Conservation (phyloP, 345 rosid genomes). For the Corymbia maculata region DNA sequence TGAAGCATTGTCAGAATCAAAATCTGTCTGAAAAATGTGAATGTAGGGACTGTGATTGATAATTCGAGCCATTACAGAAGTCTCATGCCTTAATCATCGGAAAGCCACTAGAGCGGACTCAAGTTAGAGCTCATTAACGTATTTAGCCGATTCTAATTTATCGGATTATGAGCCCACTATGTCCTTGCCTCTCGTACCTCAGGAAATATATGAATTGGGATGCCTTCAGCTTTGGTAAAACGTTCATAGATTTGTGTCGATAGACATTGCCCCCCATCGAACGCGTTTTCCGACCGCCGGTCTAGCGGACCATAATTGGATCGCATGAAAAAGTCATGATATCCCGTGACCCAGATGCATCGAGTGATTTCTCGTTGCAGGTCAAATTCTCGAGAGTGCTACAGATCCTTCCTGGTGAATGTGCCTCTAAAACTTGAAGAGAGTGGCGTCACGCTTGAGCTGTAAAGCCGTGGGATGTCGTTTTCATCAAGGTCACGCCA, state of each 20-base stretch:
- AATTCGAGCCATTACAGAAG: neutral
- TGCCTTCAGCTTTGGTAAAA: neutral
- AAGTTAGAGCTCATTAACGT: too few species aligned
- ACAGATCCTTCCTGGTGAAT: neutral
- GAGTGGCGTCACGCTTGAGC: neutral
- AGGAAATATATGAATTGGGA: neutral
- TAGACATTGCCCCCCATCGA: neutral
- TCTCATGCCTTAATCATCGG: neutral
- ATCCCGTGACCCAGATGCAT: neutral
- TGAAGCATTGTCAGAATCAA: neutral
- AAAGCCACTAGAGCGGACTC: neutral
- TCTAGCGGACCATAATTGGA: neutral
- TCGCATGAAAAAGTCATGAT: neutral
- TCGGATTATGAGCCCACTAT: neutral
- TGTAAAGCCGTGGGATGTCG: accelerated
- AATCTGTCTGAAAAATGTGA: neutral
- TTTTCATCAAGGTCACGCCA: neutral
- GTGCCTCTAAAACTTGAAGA: neutral
- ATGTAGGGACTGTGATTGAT: neutral
- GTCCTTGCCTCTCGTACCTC: neutral
- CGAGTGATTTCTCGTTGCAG: neutral
- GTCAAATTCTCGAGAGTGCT: neutral
- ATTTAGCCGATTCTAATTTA: neutral
- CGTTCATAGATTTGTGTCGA: neutral
- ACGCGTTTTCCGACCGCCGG: neutral